Evolutionary conservation across 306 rosid genomes (phyloP), one percentile per base, ranked within the genome.

Genomic region (Malus orientalis): DNA sequence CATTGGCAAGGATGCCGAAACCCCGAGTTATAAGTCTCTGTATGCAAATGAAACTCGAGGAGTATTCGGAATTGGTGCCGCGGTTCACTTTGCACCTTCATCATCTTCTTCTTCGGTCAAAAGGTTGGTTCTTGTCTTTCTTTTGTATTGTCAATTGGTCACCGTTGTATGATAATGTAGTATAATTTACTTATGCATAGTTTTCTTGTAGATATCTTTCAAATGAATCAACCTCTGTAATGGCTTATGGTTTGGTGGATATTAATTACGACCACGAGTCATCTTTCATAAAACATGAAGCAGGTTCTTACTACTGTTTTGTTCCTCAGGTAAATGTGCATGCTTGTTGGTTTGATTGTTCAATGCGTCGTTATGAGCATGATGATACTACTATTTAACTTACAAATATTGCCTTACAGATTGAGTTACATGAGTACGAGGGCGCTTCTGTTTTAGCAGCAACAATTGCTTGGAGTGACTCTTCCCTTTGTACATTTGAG

Each of bases 361-460:
- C 18, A 11, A 59, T 10, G 32, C n/a, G 36, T 33, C 38, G 45
- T 40, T 8, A 40, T n/a, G 59, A 53, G 73, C 11, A 19, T 8
- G 6, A 25, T 16, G 3, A 5, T 30, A 20, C 6, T 64, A n/a
- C 33, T 10, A 36, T 38, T 33, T 68, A 42, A 79, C 15, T 7
- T 5, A 64, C 64, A 44, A 19, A 75, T 71, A 9, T 82, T 55
- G 32, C 68, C 76, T 57, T n/a, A 73, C 88, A 95, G 98, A 83
- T 92, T 84, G 98, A 95, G 85, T 83, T 95, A 80, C 85, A 87
- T 76, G 98, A 92, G 89, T 79, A 84, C 80, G 96, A 92, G 65
- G 82, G 83, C 6, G 38, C 84, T 86, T 95, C 98, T 79, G 66
- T 88, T 76, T 80, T 95, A 82, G 87, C 93, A 44, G 93, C 85